Evolutionary conservation across 495 filamentous ascomycete genomes (phyloP), one percentile per base, ranked within the genome.

Genomic region (Penicillium taxi): DNA sequence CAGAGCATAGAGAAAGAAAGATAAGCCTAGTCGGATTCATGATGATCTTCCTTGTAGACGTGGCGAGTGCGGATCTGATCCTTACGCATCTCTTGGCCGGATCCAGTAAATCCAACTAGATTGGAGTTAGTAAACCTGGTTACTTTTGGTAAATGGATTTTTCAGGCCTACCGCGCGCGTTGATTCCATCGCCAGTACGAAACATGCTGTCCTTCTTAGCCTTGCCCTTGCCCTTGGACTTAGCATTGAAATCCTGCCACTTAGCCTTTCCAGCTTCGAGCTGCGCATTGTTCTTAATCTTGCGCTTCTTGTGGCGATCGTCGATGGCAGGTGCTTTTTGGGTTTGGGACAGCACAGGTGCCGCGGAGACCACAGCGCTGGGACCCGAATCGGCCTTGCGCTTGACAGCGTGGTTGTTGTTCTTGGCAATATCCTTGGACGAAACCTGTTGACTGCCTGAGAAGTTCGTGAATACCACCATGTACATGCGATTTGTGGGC

Each of bases 131-230:
- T 18, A 42, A 22, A 11, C 6, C 12, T 20, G 6, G 12, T 46
- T 27, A 37, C 26, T 13, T 5, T 45, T 14, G 33, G 41, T 23
- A n/a, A 27, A 9, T 1, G 20, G 9, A 27, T 7, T 21, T 15
- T n/a, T 12, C 11, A 19, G n/a, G 44, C 62, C 40, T 66, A 94
- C 89, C 89, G 80, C 86, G 73, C 30, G 84, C 87, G 47, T 86
- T 75, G 9, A 90, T 70, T 28, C 85, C 82, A 17, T 93, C 86
- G 0, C 84, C 84, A 2, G 89, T 94, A 17, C 93, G 76, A 51
- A 98, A 98, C 91, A 96, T 95, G 65, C 85, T 93, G 11, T 96
- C 88, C 68, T 94, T 95, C 64, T 84, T 87, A 30, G 77, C 82
- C 53, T 86, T 87, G 13, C 83, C 81, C 64, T 89, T 94, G 47